Percentiles rank a stretch among this genome's conserved stretches.
These are phyloP conservation scores for Reutealis trisperma DNA, from an alignment of 345 rosid species.

Conservation along the genomic window DNA sequence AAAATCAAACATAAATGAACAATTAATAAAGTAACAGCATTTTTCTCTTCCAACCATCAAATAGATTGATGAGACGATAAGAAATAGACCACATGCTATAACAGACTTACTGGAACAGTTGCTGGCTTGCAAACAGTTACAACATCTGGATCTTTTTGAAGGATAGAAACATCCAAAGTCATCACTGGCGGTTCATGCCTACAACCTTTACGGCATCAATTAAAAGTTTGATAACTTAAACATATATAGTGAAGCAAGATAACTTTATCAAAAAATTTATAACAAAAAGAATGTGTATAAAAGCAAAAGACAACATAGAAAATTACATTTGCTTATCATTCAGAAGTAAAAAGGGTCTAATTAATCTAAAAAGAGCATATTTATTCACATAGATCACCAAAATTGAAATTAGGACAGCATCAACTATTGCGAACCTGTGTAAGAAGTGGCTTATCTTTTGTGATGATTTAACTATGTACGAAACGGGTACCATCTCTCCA, in stretches of 20 bases:
- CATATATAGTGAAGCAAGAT: background rate
- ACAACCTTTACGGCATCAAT: slow-evolving; percentile 44
- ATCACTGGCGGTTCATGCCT: slow-evolving; percentile 94
- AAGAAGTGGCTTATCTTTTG: slow-evolving; percentile 91
- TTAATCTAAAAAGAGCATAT: background rate
- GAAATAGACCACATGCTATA: background rate
- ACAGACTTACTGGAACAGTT: slow-evolving; percentile 76
- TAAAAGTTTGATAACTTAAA: slow-evolving; percentile 23
- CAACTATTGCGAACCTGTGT: slow-evolving; percentile 57
- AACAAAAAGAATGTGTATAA: background rate
- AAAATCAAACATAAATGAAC: background rate
- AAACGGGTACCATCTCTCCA: slow-evolving; percentile 69
- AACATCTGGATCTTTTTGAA: slow-evolving; percentile 69
- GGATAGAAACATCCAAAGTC: slow-evolving; percentile 60
- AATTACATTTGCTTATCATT: background rate
- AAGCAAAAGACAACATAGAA: background rate
- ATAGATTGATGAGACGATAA: background rate
- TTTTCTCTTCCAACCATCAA: background rate
- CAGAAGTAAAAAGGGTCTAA: background rate
- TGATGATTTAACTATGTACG: slow-evolving; percentile 66
- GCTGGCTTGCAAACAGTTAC: slow-evolving; percentile 86
- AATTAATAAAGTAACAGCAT: background rate
- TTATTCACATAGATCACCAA: background rate
- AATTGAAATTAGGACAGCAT: background rate
- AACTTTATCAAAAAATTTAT: background rate